Evolutionary conservation across 768 basidiomycete genomes (phyloP).

Genomic region (Neoboletus subvelutipes): DNA sequence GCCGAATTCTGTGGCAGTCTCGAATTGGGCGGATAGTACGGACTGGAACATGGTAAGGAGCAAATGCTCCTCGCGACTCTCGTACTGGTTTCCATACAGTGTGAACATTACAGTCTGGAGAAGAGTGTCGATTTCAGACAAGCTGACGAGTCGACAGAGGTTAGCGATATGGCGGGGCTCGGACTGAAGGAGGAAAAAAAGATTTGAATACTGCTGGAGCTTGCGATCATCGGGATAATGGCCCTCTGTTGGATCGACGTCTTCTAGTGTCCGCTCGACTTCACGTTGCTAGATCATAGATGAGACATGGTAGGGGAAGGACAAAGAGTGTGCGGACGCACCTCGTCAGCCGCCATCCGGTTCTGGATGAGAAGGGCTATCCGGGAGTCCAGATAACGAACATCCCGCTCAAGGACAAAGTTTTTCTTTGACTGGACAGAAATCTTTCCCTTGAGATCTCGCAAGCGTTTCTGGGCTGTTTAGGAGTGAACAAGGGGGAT

Average conservation of each 20-base stretch:
- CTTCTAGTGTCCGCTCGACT: slow-evolving; percentile 93
- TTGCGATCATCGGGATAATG: slow-evolving; percentile 94
- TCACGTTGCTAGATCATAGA: slow-evolving; percentile 72
- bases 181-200: slow-evolving; percentile 97
- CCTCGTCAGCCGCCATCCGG: slow-evolving; percentile 95
- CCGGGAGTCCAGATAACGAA: slow-evolving; percentile 94
- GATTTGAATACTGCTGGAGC: slow-evolving; percentile 93
- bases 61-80: slow-evolving; percentile 96
- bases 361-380: slow-evolving; percentile 98
- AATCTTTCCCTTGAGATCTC: slow-evolving; percentile 95
- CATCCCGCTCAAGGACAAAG: slow-evolving; percentile 97
- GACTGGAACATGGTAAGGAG: slow-evolving; percentile 99
- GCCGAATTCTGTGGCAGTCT: slow-evolving; percentile 98
- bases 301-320: slow-evolving; percentile 1
- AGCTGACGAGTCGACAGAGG: slow-evolving; percentile 91
- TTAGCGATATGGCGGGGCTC: slow-evolving; percentile 97
- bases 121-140: slow-evolving; percentile 97
- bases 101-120: slow-evolving; percentile 99
- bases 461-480: slow-evolving; percentile 91
- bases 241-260: slow-evolving; percentile 90
- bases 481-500: background rate
- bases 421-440: slow-evolving; percentile 99
- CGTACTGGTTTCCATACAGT: slow-evolving; percentile 98
- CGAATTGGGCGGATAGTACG: slow-evolving; percentile 97
- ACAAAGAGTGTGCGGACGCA: slow-evolving; percentile 36